Base-by-base conservation (phyloP, 2,329 filamentous ascomycete genomes). In the Ophiostoma montium region DNA sequence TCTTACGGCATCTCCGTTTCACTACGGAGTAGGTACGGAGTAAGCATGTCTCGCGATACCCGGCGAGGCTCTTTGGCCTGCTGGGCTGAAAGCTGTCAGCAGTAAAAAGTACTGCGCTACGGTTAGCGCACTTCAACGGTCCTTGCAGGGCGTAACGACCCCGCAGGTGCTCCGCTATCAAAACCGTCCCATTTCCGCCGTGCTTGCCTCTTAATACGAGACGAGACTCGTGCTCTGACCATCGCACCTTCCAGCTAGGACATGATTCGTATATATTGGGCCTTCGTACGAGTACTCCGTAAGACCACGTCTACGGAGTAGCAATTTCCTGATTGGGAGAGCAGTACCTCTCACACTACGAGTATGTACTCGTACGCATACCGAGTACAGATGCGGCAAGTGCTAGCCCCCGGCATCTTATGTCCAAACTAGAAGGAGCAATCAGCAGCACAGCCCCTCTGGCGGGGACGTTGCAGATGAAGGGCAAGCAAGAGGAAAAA, bases 361-460 rank as follows among this genome's bases (percentile, higher is more conserved):
- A n/a, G n/a, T n/a, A n/a, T n/a, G n/a, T n/a, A n/a, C n/a, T n/a
- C n/a, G n/a, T n/a, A 27, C 23, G 21, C 21, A 41, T 19, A 41
- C 19, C 19, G 21, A n/a, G 18, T 19, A 16, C 33, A 38, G n/a
- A 35, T n/a, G 35, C 15, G 15, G 9, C n/a, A 8, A 38, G 21
- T 9, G 23, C 23, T 19, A 41, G 38, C 38, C 38, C 19, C 38
- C 23, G 23, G 23, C 23, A 8, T 27, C 23, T 8, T 5, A 27
- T 27, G 23, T 33, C 31, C 31, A 33, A 15, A 35, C 41, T 11
- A 43, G 23, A 43, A 43, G 41, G 23, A 42, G 39, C 39, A 21
- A 41, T 43, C 41, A 32, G 23, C 42, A 44, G 42, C 42, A 44
- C 42, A 44, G 42, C 42, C 42, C 42, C 42, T 44, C 42, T 3